Conservation (phyloP, 257 asterid species). For the Solanum appendiculatum region DNA sequence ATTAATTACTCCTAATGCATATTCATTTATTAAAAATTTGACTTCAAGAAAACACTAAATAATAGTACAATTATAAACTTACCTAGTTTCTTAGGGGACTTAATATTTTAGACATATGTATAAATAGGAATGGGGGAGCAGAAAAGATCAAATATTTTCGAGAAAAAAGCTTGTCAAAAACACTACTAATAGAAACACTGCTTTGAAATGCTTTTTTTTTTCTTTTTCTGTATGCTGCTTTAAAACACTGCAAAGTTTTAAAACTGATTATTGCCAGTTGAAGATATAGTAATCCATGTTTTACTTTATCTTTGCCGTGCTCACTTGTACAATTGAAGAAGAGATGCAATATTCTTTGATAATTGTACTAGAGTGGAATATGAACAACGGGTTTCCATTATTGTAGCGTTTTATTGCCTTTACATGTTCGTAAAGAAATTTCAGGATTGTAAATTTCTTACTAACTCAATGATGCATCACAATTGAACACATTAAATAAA, state of each 20-base stretch:
- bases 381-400: background rate
- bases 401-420: background rate
- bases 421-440: background rate
- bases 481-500: background rate
- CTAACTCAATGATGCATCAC: background rate
- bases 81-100: too few relatives aligned
- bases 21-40: too few relatives aligned
- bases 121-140: too few relatives aligned
- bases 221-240: too few relatives aligned
- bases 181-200: background rate
- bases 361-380: conserved; percentile 46
- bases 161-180: background rate
- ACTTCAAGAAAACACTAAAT: too few relatives aligned
- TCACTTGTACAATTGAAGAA: too few relatives aligned
- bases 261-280: background rate
- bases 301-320: conserved; percentile 41
- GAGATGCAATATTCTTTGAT: too few relatives aligned
- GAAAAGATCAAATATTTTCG: background rate
- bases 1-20: too few relatives aligned
- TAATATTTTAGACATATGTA: too few relatives aligned
- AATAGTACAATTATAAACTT: too few relatives aligned
- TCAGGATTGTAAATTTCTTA: too few relatives aligned
- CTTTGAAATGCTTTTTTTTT: too few relatives aligned
- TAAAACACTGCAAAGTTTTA: background rate
- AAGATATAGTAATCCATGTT: background rate